Evolutionary conservation across 1,284 basidiomycete genomes (phyloP).

Genomic region (Rhizopogon parksii): DNA sequence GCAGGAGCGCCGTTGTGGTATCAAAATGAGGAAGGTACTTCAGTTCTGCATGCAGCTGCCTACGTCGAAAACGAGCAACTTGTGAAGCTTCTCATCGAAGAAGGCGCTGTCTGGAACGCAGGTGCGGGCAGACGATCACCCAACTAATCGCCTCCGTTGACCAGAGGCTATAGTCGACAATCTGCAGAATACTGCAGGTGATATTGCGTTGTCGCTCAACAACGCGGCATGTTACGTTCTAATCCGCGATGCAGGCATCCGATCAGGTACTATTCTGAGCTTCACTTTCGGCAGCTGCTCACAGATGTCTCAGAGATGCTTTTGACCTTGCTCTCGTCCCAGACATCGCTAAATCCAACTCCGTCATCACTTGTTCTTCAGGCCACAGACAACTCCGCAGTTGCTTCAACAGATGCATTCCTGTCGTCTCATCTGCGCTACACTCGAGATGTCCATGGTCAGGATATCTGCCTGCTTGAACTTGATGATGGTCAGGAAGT

Average conservation of each 20-base stretch:
- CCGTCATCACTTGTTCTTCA: slow-evolving; percentile 46
- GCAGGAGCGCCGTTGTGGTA: slow-evolving; percentile 88
- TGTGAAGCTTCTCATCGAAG: slow-evolving; percentile 62
- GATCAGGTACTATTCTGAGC: slow-evolving; percentile 53
- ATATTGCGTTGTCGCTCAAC: slow-evolving; percentile 83
- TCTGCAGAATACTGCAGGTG: slow-evolving; percentile 76
- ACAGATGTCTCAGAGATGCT: slow-evolving; percentile 48
- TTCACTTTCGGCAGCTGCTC: slow-evolving; percentile 8
- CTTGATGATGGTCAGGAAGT: slow-evolving; percentile 67
- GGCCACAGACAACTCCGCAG: slow-evolving; percentile 57
- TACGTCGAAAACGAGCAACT: slow-evolving; percentile 62
- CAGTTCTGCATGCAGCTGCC: slow-evolving; percentile 85
- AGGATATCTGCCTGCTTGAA: slow-evolving; percentile 74
- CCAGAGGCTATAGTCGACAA: slow-evolving; percentile 49
- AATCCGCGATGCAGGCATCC: slow-evolving; percentile 82
- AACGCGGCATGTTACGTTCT: slow-evolving; percentile 64
- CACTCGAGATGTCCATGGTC: slow-evolving; percentile 65
- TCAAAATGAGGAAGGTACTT: slow-evolving; percentile 79
- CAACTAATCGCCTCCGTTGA: background rate
- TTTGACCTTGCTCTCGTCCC: slow-evolving; percentile 51
- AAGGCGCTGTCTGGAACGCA: slow-evolving; percentile 90
- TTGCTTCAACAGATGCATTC: slow-evolving; percentile 72
- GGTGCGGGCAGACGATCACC: slow-evolving; percentile 36
- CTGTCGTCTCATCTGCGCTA: slow-evolving; percentile 69
- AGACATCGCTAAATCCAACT: slow-evolving; percentile 30